Evolutionary conservation across 192 early-diverging fungal genomes (phyloP), one percentile per base, ranked within the genome.

Genomic region (Linderina pennispora): DNA sequence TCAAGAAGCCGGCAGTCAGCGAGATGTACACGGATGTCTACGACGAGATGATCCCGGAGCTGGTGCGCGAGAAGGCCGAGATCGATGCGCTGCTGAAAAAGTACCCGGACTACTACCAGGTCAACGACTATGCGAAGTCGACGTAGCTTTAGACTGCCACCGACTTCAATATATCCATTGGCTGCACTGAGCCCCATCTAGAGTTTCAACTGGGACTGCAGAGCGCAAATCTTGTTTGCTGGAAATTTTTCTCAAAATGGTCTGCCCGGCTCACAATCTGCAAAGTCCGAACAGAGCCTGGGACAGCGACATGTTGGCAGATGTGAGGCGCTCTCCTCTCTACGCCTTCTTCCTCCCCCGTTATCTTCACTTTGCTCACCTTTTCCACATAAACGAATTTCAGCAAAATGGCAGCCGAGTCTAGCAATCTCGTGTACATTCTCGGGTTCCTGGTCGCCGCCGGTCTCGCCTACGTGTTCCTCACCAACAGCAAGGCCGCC

Each of bases 11-110:
- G 4, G 56, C 86, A 0, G 49, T 96, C 20, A 76, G 75, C 9
- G 65, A 91, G 41, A 46, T 97, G 69, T 99, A 95, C 62, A 89
- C 79, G 23, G 96, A 99, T 60, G 94, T 99, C 16, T 97, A 94
- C 55, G 92, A 90, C 47, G 78, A 86, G 59, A 55, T 89, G 32
- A 78, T 91, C 19, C 84, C 80, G 46, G 79, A 83, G 57, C 55
- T 98, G 23, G 42, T 76, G 38, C 80, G 85, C 40, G 91, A 98
- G 64, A 68, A 85, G 68, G 64, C 70, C 31, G 90, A 96, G 69
- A 67, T 96, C 38, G 67, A 81, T 40, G 75, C 72, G 31, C 59
- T 98, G 50, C 79, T 91, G 43, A 67, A 77, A 40, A 90, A 83
- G 65, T 90, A 90, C 61, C 92, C 92, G 17, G 81, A 88, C 48